Conservation (phyloP, 2,329 filamentous ascomycete species). For the Rosellinia necatrix region DNA sequence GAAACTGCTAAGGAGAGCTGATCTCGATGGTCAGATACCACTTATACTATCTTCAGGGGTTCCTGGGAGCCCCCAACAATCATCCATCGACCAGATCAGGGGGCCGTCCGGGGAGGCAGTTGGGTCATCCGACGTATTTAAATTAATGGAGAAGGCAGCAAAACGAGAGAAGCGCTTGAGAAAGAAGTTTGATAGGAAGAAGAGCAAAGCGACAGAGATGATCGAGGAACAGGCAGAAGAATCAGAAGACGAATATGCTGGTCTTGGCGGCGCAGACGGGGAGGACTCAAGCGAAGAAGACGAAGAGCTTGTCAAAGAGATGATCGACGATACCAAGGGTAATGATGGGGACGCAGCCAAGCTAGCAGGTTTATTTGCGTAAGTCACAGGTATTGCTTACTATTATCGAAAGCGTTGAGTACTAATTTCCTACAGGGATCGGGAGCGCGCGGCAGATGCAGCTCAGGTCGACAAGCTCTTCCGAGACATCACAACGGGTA, state of each 20-base stretch:
- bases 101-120: conserved; percentile 7
- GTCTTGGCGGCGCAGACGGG: conserved; percentile 85
- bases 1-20: conserved; percentile 45
- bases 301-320: conserved; percentile 72
- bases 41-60: conserved; percentile 53
- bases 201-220: conserved; percentile 84
- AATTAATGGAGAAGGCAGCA: conserved; percentile 70
- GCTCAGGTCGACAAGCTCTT: conserved; percentile 89
- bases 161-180: conserved; percentile 55
- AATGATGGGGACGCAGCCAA: conserved; percentile 80
- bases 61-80: conserved; percentile 32
- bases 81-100: conserved; percentile 44
- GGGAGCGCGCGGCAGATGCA: conserved; percentile 79
- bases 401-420: not conserved
- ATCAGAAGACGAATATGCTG: conserved; percentile 97
- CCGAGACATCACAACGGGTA: conserved; percentile 89
- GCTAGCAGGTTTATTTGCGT: conserved; percentile 87
- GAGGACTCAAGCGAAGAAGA: conserved; percentile 80
- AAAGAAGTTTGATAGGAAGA: conserved; percentile 79
- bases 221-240: conserved; percentile 94
- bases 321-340: conserved; percentile 85
- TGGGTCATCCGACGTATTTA: conserved; percentile 59
- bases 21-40: conserved; percentile 28
- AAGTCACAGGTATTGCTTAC: conserved; percentile 57
- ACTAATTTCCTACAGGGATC: conserved; percentile 60